These are phyloP conservation scores for Epichloe aotearoae DNA, from an alignment of 2,329 filamentous ascomycete species.

Conservation along the genomic window DNA sequence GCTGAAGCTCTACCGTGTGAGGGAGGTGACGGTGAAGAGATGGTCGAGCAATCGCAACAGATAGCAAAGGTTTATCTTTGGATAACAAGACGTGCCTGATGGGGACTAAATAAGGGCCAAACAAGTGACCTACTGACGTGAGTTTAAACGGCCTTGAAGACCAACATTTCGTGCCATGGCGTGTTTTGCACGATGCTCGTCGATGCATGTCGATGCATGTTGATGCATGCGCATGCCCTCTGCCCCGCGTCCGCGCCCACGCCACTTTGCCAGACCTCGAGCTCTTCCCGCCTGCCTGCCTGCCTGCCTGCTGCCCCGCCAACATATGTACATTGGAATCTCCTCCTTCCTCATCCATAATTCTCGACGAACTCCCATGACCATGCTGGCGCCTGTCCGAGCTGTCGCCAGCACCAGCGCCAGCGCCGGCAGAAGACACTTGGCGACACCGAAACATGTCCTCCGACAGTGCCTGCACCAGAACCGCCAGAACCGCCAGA, in stretches of 20 bases:
- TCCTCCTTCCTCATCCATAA: neutral
- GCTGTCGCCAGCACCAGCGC: neutral
- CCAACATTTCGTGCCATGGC: neutral
- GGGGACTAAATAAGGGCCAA: too few species aligned
- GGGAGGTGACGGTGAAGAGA: slow-evolving; percentile 68
- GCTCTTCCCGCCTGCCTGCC: too few species aligned
- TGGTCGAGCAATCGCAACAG: slow-evolving; percentile 74
- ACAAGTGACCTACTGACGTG: too few species aligned
- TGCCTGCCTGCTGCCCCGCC: too few species aligned
- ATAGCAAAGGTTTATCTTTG: slow-evolving; percentile 8
- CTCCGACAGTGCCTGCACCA: neutral
- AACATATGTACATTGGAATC: too few species aligned
- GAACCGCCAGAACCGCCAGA: neutral
- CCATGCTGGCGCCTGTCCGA: neutral
- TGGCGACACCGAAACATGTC: neutral
- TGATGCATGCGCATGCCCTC: too few species aligned
- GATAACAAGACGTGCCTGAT: too few species aligned
- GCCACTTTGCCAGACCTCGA: neutral
- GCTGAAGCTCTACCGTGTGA: slow-evolving; percentile 58
- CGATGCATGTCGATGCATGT: too few species aligned
- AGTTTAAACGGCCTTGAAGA: neutral
- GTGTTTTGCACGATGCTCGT: neutral
- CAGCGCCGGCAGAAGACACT: neutral
- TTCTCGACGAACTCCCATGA: neutral
- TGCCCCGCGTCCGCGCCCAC: neutral